These are phyloP conservation scores for Lichtheimia hyalospora DNA, from an alignment of 371 early-diverging fungal species.

Conservation along the genomic window DNA sequence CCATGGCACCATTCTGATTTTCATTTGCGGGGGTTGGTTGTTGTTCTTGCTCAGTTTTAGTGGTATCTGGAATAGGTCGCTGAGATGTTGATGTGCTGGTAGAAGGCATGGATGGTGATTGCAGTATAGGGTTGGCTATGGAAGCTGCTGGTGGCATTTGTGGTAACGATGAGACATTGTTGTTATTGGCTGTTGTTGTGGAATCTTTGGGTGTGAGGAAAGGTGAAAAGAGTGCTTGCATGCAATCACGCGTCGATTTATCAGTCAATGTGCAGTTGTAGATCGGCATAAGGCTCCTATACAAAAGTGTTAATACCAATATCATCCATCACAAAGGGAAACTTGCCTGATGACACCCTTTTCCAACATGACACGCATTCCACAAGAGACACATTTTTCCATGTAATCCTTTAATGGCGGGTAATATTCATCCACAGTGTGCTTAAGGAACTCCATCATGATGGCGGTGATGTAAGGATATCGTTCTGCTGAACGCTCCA, in stretches of 20 bases:
- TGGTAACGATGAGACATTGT: background rate
- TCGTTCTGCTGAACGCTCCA: slow-evolving; percentile 68
- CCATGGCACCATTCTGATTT: background rate
- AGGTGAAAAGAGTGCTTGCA: slow-evolving; percentile 32
- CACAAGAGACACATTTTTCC: slow-evolving; percentile 48
- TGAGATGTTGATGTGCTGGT: background rate
- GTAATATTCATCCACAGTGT: slow-evolving; percentile 58
- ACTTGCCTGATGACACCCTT: slow-evolving; percentile 64
- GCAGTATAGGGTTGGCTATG: slow-evolving; percentile 14
- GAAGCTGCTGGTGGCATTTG: background rate
- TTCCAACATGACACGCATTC: slow-evolving; percentile 57
- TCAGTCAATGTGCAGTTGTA: slow-evolving; percentile 36
- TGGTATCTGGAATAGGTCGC: background rate
- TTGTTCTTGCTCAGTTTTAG: slow-evolving; percentile 1
- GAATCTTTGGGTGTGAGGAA: slow-evolving; percentile 13
- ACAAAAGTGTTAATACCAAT: background rate
- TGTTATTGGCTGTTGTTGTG: background rate
- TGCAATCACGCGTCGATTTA: slow-evolving; percentile 21
- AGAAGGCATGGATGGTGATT: slow-evolving; percentile 2
- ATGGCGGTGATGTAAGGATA: slow-evolving; percentile 66
- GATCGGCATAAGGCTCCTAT: slow-evolving; percentile 32
- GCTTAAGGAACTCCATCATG: slow-evolving; percentile 64
- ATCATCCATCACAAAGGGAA: background rate
- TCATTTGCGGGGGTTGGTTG: background rate
- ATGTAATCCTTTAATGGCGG: slow-evolving; percentile 56